These are phyloP conservation scores for Lagenaria siceraria DNA, from an alignment of 306 rosid genomes.

Conservation along the genomic window DNA sequence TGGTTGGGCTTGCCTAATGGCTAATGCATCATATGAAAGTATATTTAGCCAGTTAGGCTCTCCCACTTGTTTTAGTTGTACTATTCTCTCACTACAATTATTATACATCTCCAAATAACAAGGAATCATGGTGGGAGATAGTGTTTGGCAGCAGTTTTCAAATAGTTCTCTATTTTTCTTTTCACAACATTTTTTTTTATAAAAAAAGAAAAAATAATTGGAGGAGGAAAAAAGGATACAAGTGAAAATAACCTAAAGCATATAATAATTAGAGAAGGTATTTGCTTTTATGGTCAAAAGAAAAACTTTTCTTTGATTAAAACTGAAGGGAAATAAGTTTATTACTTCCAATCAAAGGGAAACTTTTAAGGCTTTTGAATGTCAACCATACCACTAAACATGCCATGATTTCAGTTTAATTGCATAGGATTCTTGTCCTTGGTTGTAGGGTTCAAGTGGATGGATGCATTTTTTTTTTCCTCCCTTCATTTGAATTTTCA, in stretches of 20 bases:
- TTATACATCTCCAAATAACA: not conserved
- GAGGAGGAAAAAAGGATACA: not conserved
- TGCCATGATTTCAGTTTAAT: slow-evolving; percentile 9
- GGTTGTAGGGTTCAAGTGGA: not conserved
- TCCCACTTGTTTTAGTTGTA: not conserved
- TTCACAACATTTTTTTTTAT: too few relatives aligned
- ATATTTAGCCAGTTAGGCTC: not conserved
- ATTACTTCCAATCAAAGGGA: not conserved
- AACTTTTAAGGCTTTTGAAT: not conserved
- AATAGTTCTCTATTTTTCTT: not conserved
- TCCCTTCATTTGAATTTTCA: not conserved
- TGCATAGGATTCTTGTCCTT: slow-evolving; percentile 1
- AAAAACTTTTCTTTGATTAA: not conserved
- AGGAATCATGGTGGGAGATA: not conserved
- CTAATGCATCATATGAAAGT: not conserved
- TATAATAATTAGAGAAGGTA: not conserved
- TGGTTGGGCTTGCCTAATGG: not conserved
- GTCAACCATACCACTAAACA: not conserved
- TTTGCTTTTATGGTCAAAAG: not conserved
- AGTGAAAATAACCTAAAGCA: not conserved
- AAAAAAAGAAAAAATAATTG: too few relatives aligned
- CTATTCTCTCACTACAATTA: not conserved
- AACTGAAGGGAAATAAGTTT: not conserved
- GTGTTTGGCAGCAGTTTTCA: not conserved
- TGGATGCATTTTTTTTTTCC: not conserved